Evolutionary conservation across 2,329 filamentous ascomycete genomes (phyloP).

Genomic region (Bipolaris oryzae): DNA sequence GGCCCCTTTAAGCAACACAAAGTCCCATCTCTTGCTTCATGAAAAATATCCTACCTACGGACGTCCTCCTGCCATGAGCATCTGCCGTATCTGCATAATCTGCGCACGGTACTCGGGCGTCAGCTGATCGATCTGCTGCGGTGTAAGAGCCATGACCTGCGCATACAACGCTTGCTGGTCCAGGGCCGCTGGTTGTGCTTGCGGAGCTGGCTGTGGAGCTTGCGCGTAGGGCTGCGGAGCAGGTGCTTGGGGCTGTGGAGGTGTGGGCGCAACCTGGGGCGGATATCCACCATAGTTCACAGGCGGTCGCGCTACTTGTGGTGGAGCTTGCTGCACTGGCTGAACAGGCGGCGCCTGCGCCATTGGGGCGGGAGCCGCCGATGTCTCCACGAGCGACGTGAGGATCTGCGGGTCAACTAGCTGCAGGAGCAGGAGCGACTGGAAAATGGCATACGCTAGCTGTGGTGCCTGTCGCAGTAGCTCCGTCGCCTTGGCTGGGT

Average conservation of each 20-base stretch:
- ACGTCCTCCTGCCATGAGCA: constrained; percentile 54
- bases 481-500: constrained; percentile 83
- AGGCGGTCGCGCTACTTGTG: constrained; percentile 39
- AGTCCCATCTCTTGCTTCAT: not conserved
- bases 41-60: constrained; percentile 4
- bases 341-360: constrained; percentile 47
- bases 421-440: constrained; percentile 89
- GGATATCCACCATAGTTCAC: constrained; percentile 45
- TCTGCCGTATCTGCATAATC: constrained; percentile 76
- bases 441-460: constrained; percentile 92
- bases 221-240: constrained; percentile 52
- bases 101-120: constrained; percentile 77
- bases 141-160: constrained; percentile 80
- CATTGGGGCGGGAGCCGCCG: constrained; percentile 37
- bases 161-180: constrained; percentile 74
- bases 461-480: constrained; percentile 89
- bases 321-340: constrained; percentile 47
- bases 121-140: constrained; percentile 78
- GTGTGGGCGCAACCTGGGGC: constrained; percentile 58
- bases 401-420: constrained; percentile 86
- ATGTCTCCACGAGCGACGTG: constrained; percentile 74
- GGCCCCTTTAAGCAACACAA: not conserved
- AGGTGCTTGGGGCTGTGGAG: constrained; percentile 54
- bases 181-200: constrained; percentile 32
- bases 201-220: constrained; percentile 42